These are phyloP conservation scores for Elongisporangium prolatum DNA, from an alignment of 352 stramenopile species.

Conservation along the genomic window DNA sequence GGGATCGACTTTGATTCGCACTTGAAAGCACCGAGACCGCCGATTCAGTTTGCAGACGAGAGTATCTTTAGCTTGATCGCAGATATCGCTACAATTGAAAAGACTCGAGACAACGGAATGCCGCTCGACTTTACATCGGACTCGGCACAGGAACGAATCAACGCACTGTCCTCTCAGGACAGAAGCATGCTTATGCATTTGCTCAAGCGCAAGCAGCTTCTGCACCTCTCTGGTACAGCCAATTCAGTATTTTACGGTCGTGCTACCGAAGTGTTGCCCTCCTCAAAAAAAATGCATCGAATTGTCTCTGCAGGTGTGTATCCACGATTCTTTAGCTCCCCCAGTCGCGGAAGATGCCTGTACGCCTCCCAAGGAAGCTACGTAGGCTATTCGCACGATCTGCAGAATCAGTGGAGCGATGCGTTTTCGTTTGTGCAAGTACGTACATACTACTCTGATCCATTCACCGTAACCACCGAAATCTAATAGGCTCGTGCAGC, in stretches of 20 bases:
- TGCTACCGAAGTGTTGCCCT: background rate
- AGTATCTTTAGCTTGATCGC: slow-evolving; percentile 41
- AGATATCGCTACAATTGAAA: slow-evolving; percentile 36
- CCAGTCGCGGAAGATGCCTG: slow-evolving; percentile 42
- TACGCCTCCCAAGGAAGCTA: slow-evolving; percentile 55
- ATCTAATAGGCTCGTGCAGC: slow-evolving; percentile 14
- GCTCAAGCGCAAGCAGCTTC: slow-evolving; percentile 63
- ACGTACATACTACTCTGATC: background rate
- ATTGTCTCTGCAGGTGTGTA: slow-evolving; percentile 42
- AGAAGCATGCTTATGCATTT: slow-evolving; percentile 71
- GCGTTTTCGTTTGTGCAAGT: slow-evolving; percentile 70
- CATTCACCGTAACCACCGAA: background rate
- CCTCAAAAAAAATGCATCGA: background rate
- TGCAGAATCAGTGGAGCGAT: slow-evolving; percentile 76
- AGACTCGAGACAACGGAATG: slow-evolving; percentile 12
- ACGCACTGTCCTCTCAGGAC: slow-evolving; percentile 19
- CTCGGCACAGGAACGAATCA: slow-evolving; percentile 34
- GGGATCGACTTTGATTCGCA: slow-evolving; percentile 64
- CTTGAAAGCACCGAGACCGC: slow-evolving; percentile 32
- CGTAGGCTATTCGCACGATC: slow-evolving; percentile 52
- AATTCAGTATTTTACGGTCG: background rate
- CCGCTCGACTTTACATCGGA: slow-evolving; percentile 26
- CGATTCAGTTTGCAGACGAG: slow-evolving; percentile 32
- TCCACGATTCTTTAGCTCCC: slow-evolving; percentile 58
- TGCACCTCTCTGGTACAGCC: slow-evolving; percentile 50